These are phyloP conservation scores for Agaricales sp. DNA, from an alignment of 1,284 basidiomycete genomes.

Conservation along the genomic window DNA sequence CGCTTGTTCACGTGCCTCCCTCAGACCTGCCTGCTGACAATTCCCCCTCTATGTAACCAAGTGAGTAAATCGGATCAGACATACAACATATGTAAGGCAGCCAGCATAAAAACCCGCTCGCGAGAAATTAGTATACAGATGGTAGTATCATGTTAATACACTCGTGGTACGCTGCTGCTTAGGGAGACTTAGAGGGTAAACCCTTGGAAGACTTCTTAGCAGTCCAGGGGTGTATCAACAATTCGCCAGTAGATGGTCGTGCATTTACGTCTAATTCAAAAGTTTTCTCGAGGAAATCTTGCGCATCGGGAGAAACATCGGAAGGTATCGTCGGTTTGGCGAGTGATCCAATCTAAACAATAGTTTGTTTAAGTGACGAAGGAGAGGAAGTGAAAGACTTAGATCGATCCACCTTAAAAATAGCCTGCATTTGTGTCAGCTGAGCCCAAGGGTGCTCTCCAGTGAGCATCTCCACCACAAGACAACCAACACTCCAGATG, in stretches of 20 bases:
- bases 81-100: too few species aligned
- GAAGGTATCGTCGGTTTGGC: slow-evolving; percentile 78
- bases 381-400: neutral
- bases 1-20: too few species aligned
- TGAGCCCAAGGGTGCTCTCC: slow-evolving; percentile 97
- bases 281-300: slow-evolving; percentile 75
- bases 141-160: neutral
- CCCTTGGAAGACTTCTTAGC: slow-evolving; percentile 24
- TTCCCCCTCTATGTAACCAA: too few species aligned
- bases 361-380: slow-evolving; percentile 2
- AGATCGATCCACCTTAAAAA: slow-evolving; percentile 68
- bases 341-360: slow-evolving; percentile 72
- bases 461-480: slow-evolving; percentile 98
- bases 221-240: slow-evolving; percentile 74
- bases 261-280: slow-evolving; percentile 79
- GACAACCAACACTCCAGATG: slow-evolving; percentile 97
- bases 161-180: neutral
- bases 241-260: slow-evolving; percentile 71
- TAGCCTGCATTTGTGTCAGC: slow-evolving; percentile 98
- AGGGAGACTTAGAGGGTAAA: neutral
- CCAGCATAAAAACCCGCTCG: too few species aligned
- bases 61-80: too few species aligned
- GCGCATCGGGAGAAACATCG: slow-evolving; percentile 80
- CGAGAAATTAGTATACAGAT: too few species aligned
- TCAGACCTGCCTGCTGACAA: too few species aligned